Base-by-base conservation (phyloP, 2,329 filamentous ascomycete species). In the Dactylonectria macrodidyma region DNA sequence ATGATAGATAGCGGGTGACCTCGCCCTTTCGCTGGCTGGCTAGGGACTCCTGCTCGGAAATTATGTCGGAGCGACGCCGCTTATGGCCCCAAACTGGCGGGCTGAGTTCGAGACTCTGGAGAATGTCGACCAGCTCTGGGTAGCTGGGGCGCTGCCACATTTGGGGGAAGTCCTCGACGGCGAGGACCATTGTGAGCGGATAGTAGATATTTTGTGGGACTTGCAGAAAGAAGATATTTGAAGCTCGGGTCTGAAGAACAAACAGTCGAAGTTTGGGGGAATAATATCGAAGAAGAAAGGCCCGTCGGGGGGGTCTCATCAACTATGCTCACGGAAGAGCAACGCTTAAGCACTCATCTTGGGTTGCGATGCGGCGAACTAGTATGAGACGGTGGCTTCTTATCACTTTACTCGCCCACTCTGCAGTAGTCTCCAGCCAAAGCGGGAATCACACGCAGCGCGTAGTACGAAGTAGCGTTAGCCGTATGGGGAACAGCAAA, bases 81-180 rank as follows among this genome's bases (percentile, higher is more conserved):
- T 79, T 79, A 60, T 84, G 80, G 62, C 88, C 88, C 93, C 92
- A 95, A 60, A 91, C 87, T 3, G 88, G 89, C 24, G 93, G 93
- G 62, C 89, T 86, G 41, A 92, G 82, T 66, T 89, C 87, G 41
- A 97, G 86, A 33, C 89, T 83, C 38, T 88, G 82, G n/a, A 98
- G 88, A 30, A 89, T 89, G 30, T 85, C 81, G 57, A 94, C 81
- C 52, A 98, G 86, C 5, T 87, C 85, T 36, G 84, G 82, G 66
- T 89, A 91, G 22, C 90, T 84, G 7, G 95, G 95, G 76, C 89
- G 92, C 75, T 92, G 89, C 87, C 95, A 94, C 69, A 95, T 86
- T 76, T 95, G 93, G n/a, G 95, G 94, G 30, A 97, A 88, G 77
- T 95, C 93, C 65, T 81, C 81, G 64, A 81, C 75, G 60, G 81